Base-by-base conservation (phyloP, 495 filamentous ascomycete species). In the Parachaetomium inaequale region DNA sequence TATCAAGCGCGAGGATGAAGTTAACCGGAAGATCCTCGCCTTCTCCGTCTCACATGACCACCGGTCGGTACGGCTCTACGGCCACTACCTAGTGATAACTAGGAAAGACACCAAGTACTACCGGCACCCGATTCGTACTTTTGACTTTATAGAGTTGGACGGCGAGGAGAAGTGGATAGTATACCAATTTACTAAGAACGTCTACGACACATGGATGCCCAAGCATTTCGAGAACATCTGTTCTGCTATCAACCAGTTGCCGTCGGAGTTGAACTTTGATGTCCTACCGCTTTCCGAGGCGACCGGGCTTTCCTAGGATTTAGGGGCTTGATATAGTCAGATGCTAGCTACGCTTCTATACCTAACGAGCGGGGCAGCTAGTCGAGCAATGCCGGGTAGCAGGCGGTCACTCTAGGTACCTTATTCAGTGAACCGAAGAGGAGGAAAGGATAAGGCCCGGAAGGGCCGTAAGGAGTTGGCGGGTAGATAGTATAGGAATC, bases 291-390 rank as follows among this genome's bases (percentile, higher is more conserved):
- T 40, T 40, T 40, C 36, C 12, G 36, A 40, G 36, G 36, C 6
- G 6, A 40, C 36, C 12, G 36, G 36, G 36, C 36, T 40, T 17
- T 40, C 36, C 36, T 15, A 40, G 36, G 36, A 40, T 40, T 40
- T 40, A 5, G 14, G 36, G 12, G 6, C 36, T 40, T 40, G 14
- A 40, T 40, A 5, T 15, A 40, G 36, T 40, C 14, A 40, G 36
- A 40, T 40, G 14, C 36, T 15, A 40, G 36, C 40, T 43, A 7
- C 40, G 40, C 40, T 43, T 43, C 40, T 42, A 15, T 36, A 12
- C 12, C 40, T 43, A 17, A 21, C 40, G 40, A 43, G 40, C 40
- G n/a, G 40, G 40, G n/a, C n/a, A 43, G 55, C 58, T 53, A 65
- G 46, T 43, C 40, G 40, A 43, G 40, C n/a, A 43, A 19, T 21